Evolutionary conservation across 2,329 filamentous ascomycete genomes (phyloP).

Genomic region (Cladophialophora yegresii): DNA sequence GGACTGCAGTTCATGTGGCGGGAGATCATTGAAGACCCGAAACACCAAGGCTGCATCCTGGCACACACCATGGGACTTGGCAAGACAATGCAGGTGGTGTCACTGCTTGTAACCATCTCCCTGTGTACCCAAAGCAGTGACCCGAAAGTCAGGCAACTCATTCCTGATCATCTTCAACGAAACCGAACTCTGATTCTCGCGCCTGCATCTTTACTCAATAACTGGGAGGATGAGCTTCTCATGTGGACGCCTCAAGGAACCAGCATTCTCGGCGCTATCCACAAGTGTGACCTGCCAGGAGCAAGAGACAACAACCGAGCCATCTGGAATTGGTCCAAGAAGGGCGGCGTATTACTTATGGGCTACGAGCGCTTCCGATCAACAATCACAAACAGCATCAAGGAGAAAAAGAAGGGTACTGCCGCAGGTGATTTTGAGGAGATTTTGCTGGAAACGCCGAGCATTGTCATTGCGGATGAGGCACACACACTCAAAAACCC

Average conservation of each 20-base stretch:
- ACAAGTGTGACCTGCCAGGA: conserved; percentile 20
- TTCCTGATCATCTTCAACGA: conserved; percentile 65
- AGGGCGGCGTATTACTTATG: conserved; percentile 73
- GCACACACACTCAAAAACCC: conserved; percentile 77
- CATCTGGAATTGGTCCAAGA: conserved; percentile 40
- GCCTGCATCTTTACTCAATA: conserved; percentile 72
- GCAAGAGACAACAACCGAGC: conserved; percentile 3
- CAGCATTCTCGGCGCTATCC: conserved; percentile 56
- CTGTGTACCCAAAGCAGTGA: conserved; percentile 65
- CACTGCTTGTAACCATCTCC: conserved; percentile 73
- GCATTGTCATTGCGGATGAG: conserved; percentile 80
- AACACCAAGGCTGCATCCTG: conserved; percentile 73
- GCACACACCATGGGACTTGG: conserved; percentile 91
- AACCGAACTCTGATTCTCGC: conserved; percentile 73
- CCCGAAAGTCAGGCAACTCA: conserved; percentile 60
- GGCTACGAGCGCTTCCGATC: conserved; percentile 69
- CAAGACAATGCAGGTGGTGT: conserved; percentile 90
- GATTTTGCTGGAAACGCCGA: conserved; percentile 63
- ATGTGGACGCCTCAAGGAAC: conserved; percentile 63
- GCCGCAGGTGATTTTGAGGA: conserved; percentile 41
- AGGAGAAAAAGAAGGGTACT: conserved; percentile 39
- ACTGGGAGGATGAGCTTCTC: conserved; percentile 78
- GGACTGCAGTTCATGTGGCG: conserved; percentile 90
- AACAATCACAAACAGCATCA: conserved; percentile 24
- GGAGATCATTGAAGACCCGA: conserved; percentile 66